Evolutionary conservation across 2,329 filamentous ascomycete genomes (phyloP).

Genomic region (Diaporthe eres): DNA sequence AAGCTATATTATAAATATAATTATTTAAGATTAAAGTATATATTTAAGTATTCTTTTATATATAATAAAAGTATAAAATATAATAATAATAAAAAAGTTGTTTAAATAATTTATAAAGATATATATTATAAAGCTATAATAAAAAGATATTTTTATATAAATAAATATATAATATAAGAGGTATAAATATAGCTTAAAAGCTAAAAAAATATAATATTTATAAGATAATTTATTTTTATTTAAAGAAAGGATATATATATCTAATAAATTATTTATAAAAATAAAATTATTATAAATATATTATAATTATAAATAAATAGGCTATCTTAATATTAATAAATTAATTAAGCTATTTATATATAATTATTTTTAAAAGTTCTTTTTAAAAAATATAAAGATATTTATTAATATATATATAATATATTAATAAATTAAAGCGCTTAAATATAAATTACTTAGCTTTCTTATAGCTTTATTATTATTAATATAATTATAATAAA

Average conservation of each 20-base stretch:
- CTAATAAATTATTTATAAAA: neutral
- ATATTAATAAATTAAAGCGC: no score
- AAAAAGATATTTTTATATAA: neutral
- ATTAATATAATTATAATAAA: neutral
- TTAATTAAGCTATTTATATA: neutral
- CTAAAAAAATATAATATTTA: neutral
- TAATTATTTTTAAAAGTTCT: no score
- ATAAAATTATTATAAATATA: neutral
- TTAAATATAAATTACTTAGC: neutral
- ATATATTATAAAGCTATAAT: neutral
- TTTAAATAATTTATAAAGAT: no score
- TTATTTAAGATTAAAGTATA: neutral
- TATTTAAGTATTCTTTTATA: neutral
- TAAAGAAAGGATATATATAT: neutral
- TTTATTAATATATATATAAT: no score
- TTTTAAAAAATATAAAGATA: no score
- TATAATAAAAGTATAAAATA: neutral
- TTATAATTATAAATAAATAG: neutral
- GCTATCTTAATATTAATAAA: neutral
- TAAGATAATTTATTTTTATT: neutral
- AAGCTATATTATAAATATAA: neutral
- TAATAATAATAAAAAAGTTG: neutral
- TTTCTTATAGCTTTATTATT: neutral
- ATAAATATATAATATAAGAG: neutral
- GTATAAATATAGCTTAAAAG: neutral